Percentiles rank a stretch among this genome's conserved stretches.
Conservation (phyloP, 228 moss, liverwort and hornwort species). For the Sphagnum fallax region DNA sequence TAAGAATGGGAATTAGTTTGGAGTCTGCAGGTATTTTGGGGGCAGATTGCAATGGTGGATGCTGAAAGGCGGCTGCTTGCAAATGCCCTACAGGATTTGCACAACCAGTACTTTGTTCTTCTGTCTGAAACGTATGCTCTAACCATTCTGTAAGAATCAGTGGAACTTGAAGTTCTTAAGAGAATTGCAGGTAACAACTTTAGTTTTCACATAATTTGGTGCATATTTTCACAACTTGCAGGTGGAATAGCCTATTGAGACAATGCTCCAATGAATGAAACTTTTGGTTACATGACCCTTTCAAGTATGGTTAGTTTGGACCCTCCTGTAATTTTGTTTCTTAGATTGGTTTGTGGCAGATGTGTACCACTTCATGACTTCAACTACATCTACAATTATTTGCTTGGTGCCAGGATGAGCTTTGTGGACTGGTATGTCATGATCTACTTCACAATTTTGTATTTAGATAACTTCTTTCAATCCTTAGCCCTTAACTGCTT, state of each 20-base stretch:
- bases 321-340: no score
- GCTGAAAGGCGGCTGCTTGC: slow-evolving; percentile 80
- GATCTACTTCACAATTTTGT: neutral
- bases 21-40: slow-evolving; percentile 65
- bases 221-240: no score
- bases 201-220: no score
- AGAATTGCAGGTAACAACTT: no score
- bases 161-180: no score
- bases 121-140: slow-evolving; percentile 68
- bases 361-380: slow-evolving; percentile 79
- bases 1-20: neutral
- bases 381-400: slow-evolving; percentile 55
- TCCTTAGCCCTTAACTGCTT: no score
- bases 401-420: slow-evolving; percentile 56
- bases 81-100: slow-evolving; percentile 57
- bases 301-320: no score
- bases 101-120: slow-evolving; percentile 69
- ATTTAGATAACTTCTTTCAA: no score
- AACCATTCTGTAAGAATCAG: neutral
- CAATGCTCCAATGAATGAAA: no score
- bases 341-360: slow-evolving; percentile 26
- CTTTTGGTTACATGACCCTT: no score
- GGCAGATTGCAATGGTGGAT: slow-evolving; percentile 85
- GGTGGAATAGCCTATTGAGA: no score
- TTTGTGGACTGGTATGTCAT: slow-evolving; percentile 74